These are phyloP conservation scores for Candida montana DNA, from an alignment of 805 yeast genomes.

Conservation along the genomic window DNA sequence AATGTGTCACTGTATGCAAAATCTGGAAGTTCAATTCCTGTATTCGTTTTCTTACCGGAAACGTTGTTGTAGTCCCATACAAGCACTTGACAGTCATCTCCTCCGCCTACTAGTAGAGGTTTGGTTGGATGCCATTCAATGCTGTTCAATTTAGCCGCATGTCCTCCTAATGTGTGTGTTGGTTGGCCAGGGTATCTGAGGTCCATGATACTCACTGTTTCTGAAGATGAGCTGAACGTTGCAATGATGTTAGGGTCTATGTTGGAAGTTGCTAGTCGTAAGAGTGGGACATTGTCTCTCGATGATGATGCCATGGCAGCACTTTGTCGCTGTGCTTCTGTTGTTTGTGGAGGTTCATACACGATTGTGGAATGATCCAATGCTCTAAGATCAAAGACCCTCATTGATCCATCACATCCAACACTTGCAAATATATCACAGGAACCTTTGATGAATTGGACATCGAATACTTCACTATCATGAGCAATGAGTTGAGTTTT, in stretches of 20 bases:
- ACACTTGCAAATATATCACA: constrained; percentile 83
- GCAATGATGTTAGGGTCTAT: constrained; percentile 81
- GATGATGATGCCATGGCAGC: constrained; percentile 7
- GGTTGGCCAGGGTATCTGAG: constrained; percentile 87
- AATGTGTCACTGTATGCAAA: constrained; percentile 54
- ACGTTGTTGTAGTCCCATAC: constrained; percentile 50
- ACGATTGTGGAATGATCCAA: constrained; percentile 92
- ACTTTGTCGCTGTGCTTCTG: not conserved
- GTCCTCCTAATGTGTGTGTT: constrained; percentile 62
- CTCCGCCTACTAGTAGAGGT: constrained; percentile 56
- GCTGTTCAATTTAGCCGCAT: constrained; percentile 60
- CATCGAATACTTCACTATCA: constrained; percentile 93
- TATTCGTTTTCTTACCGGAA: not conserved
- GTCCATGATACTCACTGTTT: constrained; percentile 66
- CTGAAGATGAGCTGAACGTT: constrained; percentile 68
- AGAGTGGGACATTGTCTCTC: constrained; percentile 36
- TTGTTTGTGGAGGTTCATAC: constrained; percentile 58
- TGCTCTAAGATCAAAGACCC: constrained; percentile 85
- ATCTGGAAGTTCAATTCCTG: constrained; percentile 22
- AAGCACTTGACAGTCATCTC: constrained; percentile 69
- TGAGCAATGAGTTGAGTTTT: constrained; percentile 95
- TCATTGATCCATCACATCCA: constrained; percentile 91
- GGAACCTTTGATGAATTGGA: constrained; percentile 69
- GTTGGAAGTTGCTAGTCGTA: constrained; percentile 73
- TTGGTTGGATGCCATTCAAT: constrained; percentile 81